A percentile compares a stretch with the other conserved stretches of the same genome.
Conservation (phyloP, 2,329 filamentous ascomycete species). For the Fusarium torulosum region DNA sequence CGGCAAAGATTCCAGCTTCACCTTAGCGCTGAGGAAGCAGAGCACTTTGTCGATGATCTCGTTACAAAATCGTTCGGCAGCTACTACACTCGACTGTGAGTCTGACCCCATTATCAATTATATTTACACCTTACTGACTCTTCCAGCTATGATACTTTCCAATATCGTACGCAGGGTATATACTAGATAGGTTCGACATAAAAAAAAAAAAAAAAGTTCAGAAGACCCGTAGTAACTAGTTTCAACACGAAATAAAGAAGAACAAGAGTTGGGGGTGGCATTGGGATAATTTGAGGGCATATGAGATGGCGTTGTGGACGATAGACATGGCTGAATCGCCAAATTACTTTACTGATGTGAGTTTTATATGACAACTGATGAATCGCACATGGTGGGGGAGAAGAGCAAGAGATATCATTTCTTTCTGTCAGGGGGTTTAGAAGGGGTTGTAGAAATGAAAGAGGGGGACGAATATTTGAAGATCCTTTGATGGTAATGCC, state of each 20-base stretch:
- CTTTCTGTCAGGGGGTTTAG: background rate
- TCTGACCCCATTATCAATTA: conserved; percentile 11
- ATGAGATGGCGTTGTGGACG: conserved; percentile 48
- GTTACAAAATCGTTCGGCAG: conserved; percentile 85
- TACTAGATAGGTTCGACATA: conserved; percentile 65
- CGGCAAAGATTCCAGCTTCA: conserved; percentile 84
- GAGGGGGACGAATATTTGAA: conserved; percentile 7
- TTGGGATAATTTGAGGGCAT: conserved; percentile 42
- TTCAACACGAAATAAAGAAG: conserved; percentile 22
- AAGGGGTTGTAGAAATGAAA: conserved; percentile 6
- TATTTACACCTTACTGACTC: conserved; percentile 16
- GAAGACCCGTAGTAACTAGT: conserved; percentile 17
- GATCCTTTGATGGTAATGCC: background rate
- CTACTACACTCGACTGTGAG: conserved; percentile 88
- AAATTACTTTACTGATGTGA: conserved; percentile 21
- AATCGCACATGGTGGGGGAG: conserved; percentile 12
- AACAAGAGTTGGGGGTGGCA: conserved; percentile 23
- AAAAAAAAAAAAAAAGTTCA: conserved; percentile 12
- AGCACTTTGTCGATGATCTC: conserved; percentile 84
- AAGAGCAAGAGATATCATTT: conserved; percentile 1
- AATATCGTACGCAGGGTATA: conserved; percentile 89
- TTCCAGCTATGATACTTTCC: conserved; percentile 84
- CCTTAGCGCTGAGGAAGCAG: conserved; percentile 83
- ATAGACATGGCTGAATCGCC: conserved; percentile 43
- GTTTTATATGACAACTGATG: conserved; percentile 35